phyloP scores from a whole-genome alignment of 2,329 filamentous ascomycete species.

The Alternaria dauci region DNA sequence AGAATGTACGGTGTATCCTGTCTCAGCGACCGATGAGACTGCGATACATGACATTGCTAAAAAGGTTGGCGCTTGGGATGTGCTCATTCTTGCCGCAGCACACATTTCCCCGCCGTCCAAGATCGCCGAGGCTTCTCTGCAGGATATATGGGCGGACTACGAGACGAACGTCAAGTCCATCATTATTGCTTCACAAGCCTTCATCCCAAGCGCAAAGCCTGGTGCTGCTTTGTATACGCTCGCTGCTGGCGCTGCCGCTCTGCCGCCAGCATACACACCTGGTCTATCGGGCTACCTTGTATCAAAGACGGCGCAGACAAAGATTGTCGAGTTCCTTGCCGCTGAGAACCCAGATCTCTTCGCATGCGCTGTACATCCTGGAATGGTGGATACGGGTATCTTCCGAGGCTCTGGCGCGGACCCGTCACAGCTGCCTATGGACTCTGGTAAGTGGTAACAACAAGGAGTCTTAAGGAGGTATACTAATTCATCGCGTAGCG shows the following conservation, averaged over 20 bases:
- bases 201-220: background rate
- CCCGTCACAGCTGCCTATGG: background rate
- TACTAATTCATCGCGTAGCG: constrained; percentile 13
- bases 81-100: constrained; percentile 32
- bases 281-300: background rate
- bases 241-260: background rate
- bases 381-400: background rate
- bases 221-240: background rate
- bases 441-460: background rate
- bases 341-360: background rate
- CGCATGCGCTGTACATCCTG: background rate
- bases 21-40: constrained; percentile 27
- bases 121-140: constrained; percentile 13
- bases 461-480: background rate
- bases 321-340: background rate
- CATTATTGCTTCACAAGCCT: constrained; percentile 19
- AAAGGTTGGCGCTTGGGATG: constrained; percentile 26
- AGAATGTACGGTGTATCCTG: constrained; percentile 15
- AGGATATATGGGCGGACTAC: constrained; percentile 30
- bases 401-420: background rate
- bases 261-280: background rate
- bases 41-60: constrained; percentile 24
- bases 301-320: background rate
- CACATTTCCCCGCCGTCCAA: constrained; percentile 15
- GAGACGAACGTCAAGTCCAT: constrained; percentile 33